These are phyloP conservation scores for Leavenworthia alabamica DNA, from an alignment of 345 rosid genomes.

Conservation along the genomic window DNA sequence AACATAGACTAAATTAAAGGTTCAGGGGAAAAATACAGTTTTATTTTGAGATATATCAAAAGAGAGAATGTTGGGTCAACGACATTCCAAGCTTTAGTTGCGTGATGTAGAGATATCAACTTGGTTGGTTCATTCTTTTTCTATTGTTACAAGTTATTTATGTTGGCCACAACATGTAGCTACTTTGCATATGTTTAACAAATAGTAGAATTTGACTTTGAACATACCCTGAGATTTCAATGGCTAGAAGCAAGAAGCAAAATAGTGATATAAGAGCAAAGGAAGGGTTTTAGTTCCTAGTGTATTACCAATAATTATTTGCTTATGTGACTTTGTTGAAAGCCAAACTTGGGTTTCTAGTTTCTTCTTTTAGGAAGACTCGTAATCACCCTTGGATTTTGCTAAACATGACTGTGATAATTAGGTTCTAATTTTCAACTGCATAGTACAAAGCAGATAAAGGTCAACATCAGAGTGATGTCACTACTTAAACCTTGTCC, in stretches of 20 bases:
- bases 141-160: conserved; percentile 1
- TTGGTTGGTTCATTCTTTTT: conserved; percentile 26
- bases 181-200: not conserved
- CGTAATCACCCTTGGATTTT: conserved; percentile 14
- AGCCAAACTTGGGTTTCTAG: not conserved
- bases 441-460: not conserved
- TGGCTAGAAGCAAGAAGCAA: no score
- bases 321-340: no score
- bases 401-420: not conserved
- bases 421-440: not conserved
- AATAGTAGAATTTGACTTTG: not conserved
- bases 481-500: not conserved
- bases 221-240: no score
- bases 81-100: conserved; percentile 26
- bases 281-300: not conserved
- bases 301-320: no score
- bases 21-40: conserved; percentile 13
- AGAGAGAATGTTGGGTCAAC: conserved; percentile 30
- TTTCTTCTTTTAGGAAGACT: not conserved
- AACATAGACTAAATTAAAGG: not conserved
- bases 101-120: conserved; percentile 27
- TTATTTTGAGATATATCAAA: no score
- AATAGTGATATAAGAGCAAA: not conserved
- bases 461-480: not conserved
- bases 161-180: not conserved